Base-by-base conservation (phyloP, 2,329 filamentous ascomycete genomes). In the Sclerotinia nivalis region DNA sequence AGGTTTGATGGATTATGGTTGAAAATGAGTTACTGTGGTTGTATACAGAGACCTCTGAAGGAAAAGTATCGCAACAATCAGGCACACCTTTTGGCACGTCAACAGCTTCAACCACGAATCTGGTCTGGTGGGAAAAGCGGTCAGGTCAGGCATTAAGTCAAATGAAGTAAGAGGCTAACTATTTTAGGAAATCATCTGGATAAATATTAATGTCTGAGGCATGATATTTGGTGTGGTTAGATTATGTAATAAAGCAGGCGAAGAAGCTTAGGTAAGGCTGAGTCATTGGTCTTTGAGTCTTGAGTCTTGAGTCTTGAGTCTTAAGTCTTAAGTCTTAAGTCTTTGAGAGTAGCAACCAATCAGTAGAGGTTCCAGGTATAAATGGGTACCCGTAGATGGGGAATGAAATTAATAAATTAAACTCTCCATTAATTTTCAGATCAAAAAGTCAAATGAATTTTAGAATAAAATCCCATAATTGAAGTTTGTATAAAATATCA, bases 81-180 rank as follows among this genome's bases (percentile, higher is more conserved):
- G 66, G 66, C 66, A 68, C 54, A 62, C 66, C 66, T 68, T 56
- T 50, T 68, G 65, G 69, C 69, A 71, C 66, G 70, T 61, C 43
- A 68, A 68, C 55, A 68, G 66, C 66, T 68, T 68, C 40, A 61
- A 68, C 12, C 6, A 60, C 43, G 40, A 34, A 43, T 66, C 37
- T 31, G 25, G 40, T 18, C n/a, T 56, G 54, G 62, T 54, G 49
- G 47, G 28, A 54, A 15, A 43, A 37, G 25, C 62, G 62, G 62
- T 20, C 55, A 55, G 34, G 12, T 4, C 18, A 10, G 50, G 52
- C 40, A 34, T 12, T 66, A 34, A 45, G 6, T 25, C 1, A 9
- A n/a, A 31, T 22, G 20, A 9, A 28, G 59, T 18, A n/a, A 31
- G 28, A 5, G 13, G 45, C 59, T 34, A 61, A 34, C 54, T 34